Percentiles rank a stretch among this genome's conserved stretches.
Evolutionary conservation across 495 filamentous ascomycete species (phyloP).

Genomic region (Cladorrhinum samala): DNA sequence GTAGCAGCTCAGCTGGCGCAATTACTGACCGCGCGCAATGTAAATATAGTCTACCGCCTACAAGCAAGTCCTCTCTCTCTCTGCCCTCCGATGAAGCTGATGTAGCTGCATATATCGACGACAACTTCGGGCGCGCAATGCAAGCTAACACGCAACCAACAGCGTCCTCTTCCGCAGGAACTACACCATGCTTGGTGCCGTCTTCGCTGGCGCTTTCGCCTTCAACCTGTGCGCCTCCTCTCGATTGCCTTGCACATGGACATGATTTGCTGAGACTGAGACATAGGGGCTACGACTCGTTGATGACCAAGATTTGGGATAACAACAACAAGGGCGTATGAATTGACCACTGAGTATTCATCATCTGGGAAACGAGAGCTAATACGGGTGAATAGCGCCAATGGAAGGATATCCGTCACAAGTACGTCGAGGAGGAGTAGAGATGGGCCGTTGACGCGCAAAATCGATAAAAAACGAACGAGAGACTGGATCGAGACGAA

Average conservation of each 20-base stretch:
- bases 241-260: not conserved
- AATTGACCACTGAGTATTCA: slow-evolving; percentile 7
- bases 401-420: slow-evolving; percentile 98
- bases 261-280: slow-evolving; percentile 18
- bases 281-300: slow-evolving; percentile 66
- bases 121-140: slow-evolving; percentile 6
- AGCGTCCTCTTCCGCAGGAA: slow-evolving; percentile 84
- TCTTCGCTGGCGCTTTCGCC: slow-evolving; percentile 82
- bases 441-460: not conserved
- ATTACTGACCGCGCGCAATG: slow-evolving; percentile 28
- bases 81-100: not conserved
- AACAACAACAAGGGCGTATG: slow-evolving; percentile 81
- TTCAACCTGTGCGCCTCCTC: slow-evolving; percentile 75
- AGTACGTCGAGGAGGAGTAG: slow-evolving; percentile 54
- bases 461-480: not conserved
- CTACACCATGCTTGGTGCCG: slow-evolving; percentile 72
- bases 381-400: slow-evolving; percentile 61
- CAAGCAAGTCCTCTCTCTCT: slow-evolving; percentile 60
- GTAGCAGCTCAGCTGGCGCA: not conserved
- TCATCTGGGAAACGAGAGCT: slow-evolving; percentile 17
- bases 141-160: slow-evolving; percentile 28
- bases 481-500: not conserved
- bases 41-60: slow-evolving; percentile 54
- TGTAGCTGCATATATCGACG: slow-evolving; percentile 5
- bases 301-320: slow-evolving; percentile 83